Evolutionary conservation across 306 rosid genomes (phyloP), one percentile per base, ranked within the genome.

Genomic region (Malus sylvestris): DNA sequence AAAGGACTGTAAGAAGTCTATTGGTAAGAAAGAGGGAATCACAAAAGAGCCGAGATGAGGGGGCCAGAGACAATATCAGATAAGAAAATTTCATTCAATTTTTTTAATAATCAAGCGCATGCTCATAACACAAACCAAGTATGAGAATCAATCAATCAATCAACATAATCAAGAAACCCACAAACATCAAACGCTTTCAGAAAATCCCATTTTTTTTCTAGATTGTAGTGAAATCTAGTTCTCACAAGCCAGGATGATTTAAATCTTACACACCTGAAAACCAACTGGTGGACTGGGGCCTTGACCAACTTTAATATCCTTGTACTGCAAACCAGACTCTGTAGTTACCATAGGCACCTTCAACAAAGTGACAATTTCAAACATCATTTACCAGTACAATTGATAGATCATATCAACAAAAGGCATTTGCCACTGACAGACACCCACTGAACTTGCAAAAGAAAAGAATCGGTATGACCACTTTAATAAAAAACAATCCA

Each of bases 281-380:
- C 98, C 98, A 74, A 86, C 84, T 42, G 97, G 98, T 77, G 98
- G 98, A 78, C 84, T 88, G 69, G 97, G 96, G 71, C 98, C 98
- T 60, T 60, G 76, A 70, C 98, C 98, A 53, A 89, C 92, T 84
- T 90, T 86, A 63, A 94, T 94, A 52, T 94, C 98, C 89, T 90
- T 92, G 77, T 90, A 94, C 71, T 89, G 93, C 91, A 94, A 87
- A 80, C 98, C 98, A 40, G 97, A 89, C 74, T 86, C 96, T 30
- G 98, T 92, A 57, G 95, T 94, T 83, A 90, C 89, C 91, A 76
- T 71, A 46, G 95, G 96, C 61, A 90, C 89, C 98, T 94, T 81
- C 80, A 84, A 79, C 67, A 75, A 6, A 84, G 58, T 83, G 32
- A 70, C 74, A 69, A 73, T 66, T 68, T 46, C 55, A 79, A 71